Percentiles rank a stretch among this genome's conserved stretches.
Evolutionary conservation across 225 moss, liverwort and hornwort genomes (phyloP).

Genomic region (Neckera pumila): DNA sequence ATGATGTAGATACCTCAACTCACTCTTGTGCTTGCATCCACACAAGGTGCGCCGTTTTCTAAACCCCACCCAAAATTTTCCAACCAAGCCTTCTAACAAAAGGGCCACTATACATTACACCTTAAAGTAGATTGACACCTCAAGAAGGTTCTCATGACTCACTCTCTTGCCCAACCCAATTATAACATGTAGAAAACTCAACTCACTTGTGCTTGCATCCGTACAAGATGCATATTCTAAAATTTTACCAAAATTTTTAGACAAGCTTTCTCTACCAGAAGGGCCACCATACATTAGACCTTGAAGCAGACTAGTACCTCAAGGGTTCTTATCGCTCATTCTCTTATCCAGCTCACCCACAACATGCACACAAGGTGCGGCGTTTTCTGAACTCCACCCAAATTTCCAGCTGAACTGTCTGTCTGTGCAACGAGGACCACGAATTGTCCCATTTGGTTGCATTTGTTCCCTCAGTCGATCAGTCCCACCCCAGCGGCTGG

Average conservation of each 20-base stretch:
- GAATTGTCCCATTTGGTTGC: background rate
- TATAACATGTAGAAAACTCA: background rate
- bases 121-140: too few species aligned
- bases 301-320: background rate
- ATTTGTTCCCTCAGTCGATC: background rate
- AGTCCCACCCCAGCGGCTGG: conserved; percentile 1
- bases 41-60: too few species aligned
- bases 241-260: background rate
- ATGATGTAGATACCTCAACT: too few species aligned
- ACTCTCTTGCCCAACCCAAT: too few species aligned
- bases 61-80: too few species aligned
- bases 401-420: background rate
- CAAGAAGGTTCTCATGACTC: too few species aligned
- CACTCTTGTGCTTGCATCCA: too few species aligned
- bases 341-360: background rate
- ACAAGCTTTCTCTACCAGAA: rapidly evolving
- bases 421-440: background rate
- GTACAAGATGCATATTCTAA: background rate
- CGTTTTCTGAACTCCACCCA: background rate
- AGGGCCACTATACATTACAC: background rate
- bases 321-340: too few species aligned
- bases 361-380: background rate
- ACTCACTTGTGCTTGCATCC: background rate
- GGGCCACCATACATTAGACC: background rate
- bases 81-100: too few species aligned